Evolutionary conservation across 2,329 filamentous ascomycete species (phyloP).

Genomic region (Hypoxylon sp.): DNA sequence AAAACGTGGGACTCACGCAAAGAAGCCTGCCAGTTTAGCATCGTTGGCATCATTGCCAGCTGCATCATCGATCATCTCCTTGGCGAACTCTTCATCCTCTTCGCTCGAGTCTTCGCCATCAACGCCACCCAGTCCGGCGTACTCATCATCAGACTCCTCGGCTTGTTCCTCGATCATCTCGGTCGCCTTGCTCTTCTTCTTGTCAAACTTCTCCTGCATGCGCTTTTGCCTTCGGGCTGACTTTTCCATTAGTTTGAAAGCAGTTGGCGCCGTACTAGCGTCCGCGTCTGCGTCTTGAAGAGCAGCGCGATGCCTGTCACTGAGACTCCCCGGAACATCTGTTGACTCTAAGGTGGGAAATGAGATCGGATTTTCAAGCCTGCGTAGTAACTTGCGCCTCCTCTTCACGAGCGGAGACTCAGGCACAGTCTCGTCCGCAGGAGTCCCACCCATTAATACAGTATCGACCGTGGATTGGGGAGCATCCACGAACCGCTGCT

Average conservation of each 20-base stretch:
- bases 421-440: conserved; percentile 56
- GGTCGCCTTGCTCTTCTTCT: conserved; percentile 87
- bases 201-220: conserved; percentile 73
- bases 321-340: conserved; percentile 50
- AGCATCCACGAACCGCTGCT: conserved; percentile 72
- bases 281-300: conserved; percentile 41
- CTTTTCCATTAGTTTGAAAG: conserved; percentile 79
- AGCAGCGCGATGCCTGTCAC: conserved; percentile 53
- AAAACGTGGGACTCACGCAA: conserved; percentile 74
- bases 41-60: conserved; percentile 82
- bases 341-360: conserved; percentile 59
- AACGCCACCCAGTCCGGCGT: conserved; percentile 89
- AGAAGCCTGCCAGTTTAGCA: conserved; percentile 84
- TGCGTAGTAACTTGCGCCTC: conserved; percentile 63
- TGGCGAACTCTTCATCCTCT: conserved; percentile 76
- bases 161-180: conserved; percentile 93
- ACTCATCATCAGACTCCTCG: conserved; percentile 98
- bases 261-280: conserved; percentile 53
- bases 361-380: conserved; percentile 38
- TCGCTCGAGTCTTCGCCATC: conserved; percentile 88
- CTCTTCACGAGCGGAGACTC: conserved; percentile 75
- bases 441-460: conserved; percentile 63
- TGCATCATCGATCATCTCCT: conserved; percentile 92
- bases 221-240: conserved; percentile 68
- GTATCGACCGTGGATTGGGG: conserved; percentile 80